Evolutionary conservation across 2,329 filamentous ascomycete species (phyloP).

Genomic region (Byssochlamys sp.): DNA sequence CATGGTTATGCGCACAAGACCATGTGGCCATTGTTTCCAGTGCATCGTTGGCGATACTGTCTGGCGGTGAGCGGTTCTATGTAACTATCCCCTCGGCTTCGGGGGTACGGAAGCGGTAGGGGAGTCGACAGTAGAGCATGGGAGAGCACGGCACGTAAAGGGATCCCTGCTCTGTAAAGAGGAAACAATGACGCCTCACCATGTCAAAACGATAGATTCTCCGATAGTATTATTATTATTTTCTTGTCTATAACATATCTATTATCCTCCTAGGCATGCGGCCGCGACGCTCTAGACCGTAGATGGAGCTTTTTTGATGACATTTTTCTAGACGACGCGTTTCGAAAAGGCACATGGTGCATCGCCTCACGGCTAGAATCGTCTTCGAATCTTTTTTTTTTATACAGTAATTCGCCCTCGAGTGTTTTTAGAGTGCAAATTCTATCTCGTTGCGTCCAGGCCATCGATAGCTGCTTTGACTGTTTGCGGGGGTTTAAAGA

Average conservation of each 20-base stretch:
- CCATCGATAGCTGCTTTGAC: neutral
- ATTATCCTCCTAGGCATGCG: neutral
- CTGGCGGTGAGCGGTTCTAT: neutral
- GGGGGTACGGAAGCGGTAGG: neutral
- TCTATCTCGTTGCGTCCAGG: neutral
- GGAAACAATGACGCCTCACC: neutral
- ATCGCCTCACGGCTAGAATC: neutral
- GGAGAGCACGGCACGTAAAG: neutral
- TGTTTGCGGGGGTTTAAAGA: neutral
- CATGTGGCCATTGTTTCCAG: neutral
- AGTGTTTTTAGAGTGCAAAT: neutral
- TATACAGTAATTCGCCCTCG: neutral
- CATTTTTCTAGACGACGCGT: neutral
- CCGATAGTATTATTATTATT: neutral
- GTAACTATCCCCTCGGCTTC: neutral
- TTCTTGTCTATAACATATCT: neutral
- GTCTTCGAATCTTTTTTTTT: neutral
- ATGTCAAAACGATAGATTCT: neutral
- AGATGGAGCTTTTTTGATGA: neutral
- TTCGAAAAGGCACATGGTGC: neutral
- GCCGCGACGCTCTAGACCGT: neutral
- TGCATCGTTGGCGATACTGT: neutral
- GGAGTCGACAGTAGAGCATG: neutral
- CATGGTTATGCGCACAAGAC: neutral
- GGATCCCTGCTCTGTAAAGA: neutral